Evolutionary conservation across 176 grass and related monocot genomes (phyloP).

Genomic region (Secale cereale): DNA sequence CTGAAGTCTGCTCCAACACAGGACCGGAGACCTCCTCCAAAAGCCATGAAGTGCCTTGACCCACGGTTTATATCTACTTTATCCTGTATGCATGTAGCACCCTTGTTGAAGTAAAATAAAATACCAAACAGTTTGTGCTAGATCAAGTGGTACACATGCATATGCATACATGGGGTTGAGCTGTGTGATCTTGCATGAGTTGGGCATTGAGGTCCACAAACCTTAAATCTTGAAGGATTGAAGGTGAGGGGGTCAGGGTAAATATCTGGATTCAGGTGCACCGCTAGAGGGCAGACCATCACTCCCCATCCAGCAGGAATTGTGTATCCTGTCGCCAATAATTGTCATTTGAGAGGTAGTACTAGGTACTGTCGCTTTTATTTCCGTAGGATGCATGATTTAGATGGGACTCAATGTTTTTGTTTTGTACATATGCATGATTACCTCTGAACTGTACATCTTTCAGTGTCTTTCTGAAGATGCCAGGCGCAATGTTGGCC

Average conservation of each 20-base stretch:
- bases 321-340: constrained; percentile 32
- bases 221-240: constrained; percentile 58
- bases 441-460: constrained; percentile 45
- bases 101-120: not conserved
- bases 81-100: constrained; percentile 11
- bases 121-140: not conserved
- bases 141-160: too few species aligned
- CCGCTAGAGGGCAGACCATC: constrained; percentile 55
- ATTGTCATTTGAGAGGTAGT: not conserved
- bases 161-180: too few species aligned
- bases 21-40: constrained; percentile 44
- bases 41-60: constrained; percentile 43
- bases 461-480: constrained; percentile 56
- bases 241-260: constrained; percentile 52
- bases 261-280: constrained; percentile 51
- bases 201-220: not conserved
- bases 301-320: constrained; percentile 61
- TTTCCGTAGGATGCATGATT: not conserved
- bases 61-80: constrained; percentile 41
- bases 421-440: not conserved
- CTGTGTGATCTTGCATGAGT: not conserved
- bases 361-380: not conserved
- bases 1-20: constrained; percentile 58
- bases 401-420: not conserved
- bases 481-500: constrained; percentile 52